Base-by-base conservation (phyloP, 2,329 filamentous ascomycete genomes). In the Verticillium klebahnii region DNA sequence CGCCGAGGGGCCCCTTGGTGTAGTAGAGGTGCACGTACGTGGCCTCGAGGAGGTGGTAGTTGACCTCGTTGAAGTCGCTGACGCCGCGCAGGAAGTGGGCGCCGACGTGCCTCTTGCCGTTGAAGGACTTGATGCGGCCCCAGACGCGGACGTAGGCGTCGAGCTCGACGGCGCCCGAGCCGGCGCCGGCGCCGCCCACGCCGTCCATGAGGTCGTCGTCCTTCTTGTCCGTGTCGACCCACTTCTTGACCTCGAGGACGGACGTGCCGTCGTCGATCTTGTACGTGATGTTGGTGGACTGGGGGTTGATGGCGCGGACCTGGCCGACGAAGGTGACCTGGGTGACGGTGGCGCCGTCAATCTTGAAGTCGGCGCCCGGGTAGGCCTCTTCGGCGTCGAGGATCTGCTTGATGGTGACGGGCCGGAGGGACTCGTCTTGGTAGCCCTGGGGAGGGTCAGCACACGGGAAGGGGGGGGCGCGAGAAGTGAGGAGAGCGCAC, bases 191-290 rank as follows among this genome's bases (percentile, higher is more conserved):
- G n/a, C 77, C 76, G 40, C 77, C 72, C 19, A 72, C 72, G 11
- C 74, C 74, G 70, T 75, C 74, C 6, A 75, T 74, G 15, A 65
- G 23, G 19, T 57, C 59, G 45, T 75, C 73, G 39, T 83, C 80
- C 62, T 76, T 75, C 72, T 83, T 83, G 71, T 87, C 85, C 67
- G 83, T 77, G 76, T 94, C 89, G 62, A 91, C 82, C 90, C 91
- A 96, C 74, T 90, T 88, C 80, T 95, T 96, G 67, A 92, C 93
- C 76, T 99, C 96, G 69, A 97, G 89, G 64, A 88, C 83, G 63
- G 92, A 93, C 1, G 96, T 99, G 73, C 95, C 95, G 76, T 99
- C 95, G 77, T 99, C 95, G 69, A 99, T 81, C 71, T 89, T 91
- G 83, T 96, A 96, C 56, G 92, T 97, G 68, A 93, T 88, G 78